Conservation (phyloP, 306 rosid genomes). For the Lablab purpureus region DNA sequence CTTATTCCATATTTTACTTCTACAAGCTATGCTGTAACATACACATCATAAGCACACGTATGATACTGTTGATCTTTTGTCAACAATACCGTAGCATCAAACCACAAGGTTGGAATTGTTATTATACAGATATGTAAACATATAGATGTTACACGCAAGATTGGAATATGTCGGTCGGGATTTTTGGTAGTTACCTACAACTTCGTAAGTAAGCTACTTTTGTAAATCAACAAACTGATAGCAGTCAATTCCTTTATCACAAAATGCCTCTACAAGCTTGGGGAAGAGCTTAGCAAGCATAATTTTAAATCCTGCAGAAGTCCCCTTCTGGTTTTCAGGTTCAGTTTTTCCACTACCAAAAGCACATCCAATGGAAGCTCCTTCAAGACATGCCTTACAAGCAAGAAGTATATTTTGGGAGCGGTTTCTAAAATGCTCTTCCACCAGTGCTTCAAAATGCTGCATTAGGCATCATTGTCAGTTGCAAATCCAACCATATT, state of each 20-base stretch:
- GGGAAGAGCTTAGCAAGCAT: conserved; percentile 93
- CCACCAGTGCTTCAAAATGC: conserved; percentile 87
- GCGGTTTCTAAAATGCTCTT: conserved; percentile 71
- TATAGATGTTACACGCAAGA: conserved; percentile 39
- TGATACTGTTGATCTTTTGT: neutral
- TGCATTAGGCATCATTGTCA: conserved; percentile 57
- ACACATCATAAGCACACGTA: conserved; percentile 16
- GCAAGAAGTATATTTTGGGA: conserved; percentile 69
- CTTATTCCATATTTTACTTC: conserved; percentile 43
- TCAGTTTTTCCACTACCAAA: conserved; percentile 59
- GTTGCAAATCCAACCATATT: conserved; percentile 19
- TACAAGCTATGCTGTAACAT: conserved; percentile 35
- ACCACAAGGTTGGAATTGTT: conserved; percentile 21
- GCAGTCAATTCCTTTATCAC: conserved; percentile 72
- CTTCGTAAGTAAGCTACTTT: conserved; percentile 36
- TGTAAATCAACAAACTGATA: conserved; percentile 58
- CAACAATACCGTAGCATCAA: neutral
- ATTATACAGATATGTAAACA: conserved; percentile 45
- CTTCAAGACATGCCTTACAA: conserved; percentile 81
- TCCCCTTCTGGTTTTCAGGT: conserved; percentile 57
- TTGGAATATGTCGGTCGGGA: conserved; percentile 51
- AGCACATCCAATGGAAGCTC: conserved; percentile 76
- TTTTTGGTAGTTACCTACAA: conserved; percentile 26
- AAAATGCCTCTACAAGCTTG: conserved; percentile 78
- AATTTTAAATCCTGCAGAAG: conserved; percentile 86